Base-by-base conservation (phyloP, 1,139 yeast species). In the Pichia norvegensis region DNA sequence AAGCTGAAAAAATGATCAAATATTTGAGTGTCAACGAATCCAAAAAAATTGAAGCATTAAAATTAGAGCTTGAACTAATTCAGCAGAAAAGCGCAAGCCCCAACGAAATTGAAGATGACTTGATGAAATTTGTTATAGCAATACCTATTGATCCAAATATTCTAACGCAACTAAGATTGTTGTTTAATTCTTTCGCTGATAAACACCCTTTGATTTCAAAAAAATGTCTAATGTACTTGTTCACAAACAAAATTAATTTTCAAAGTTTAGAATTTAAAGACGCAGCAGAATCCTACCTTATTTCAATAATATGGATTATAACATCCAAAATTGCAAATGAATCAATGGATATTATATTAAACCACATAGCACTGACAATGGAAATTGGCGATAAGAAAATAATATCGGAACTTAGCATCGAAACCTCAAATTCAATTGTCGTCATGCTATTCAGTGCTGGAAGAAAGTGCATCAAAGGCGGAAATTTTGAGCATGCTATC, bases 371-470 rank as follows among this genome's bases (percentile, higher is more conserved):
- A 7, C 45, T 42, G 4, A 53, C 60, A 29, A 44, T 64, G 14
- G 59, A 58, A 22, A 36, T 54, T 9, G 52, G 60, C 1, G 64
- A 64, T 37, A 61, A 54, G 29, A 53, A 56, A 3, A 54, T 64
- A 16, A 27, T 50, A 2, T 55, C 43, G 16, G 46, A 45, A 4
- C 43, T 64, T 3, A 54, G 61, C 1, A 52, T 50, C 29, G 55
- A 55, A 16, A 54, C 62, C 5, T 48, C 61, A 13, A 54, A 59
- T 13, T 52, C 65, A 31, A 39, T 58, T 0, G 50, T 60, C 4
- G 58, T 67, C 1, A 47, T 65, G 33, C 40, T 66, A n/a, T 66
- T 68, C 67, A 64, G 63, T n/a, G 48, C 50, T 20, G 67, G 66
- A 0, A 60, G 60, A 38, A 46, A 48, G 14, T 49, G 48, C 9